Evolutionary conservation across 2,329 filamentous ascomycete species (phyloP).

Genomic region (Cadophora sp.): DNA sequence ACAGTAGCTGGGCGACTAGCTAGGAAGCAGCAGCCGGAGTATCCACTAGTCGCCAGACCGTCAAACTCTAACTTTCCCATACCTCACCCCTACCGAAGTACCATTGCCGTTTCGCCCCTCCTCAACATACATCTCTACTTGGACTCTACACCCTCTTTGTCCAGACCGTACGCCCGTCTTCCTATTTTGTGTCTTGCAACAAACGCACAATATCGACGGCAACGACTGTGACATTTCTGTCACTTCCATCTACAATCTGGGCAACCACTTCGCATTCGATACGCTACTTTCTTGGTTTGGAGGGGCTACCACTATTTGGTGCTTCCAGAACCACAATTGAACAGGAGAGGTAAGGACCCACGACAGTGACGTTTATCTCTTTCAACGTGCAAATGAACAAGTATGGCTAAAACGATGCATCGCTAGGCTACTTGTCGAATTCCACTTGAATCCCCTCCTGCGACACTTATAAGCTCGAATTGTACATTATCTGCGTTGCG

Average conservation of each 20-base stretch:
- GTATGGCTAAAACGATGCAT: slow-evolving; percentile 7
- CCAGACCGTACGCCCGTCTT: neutral
- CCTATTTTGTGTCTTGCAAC: too few species aligned
- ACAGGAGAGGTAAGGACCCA: slow-evolving; percentile 12
- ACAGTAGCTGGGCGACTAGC: neutral
- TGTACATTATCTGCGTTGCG: neutral
- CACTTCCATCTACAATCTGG: too few species aligned
- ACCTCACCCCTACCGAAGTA: neutral
- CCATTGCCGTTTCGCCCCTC: too few species aligned
- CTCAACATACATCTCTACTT: neutral
- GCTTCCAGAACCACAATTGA: neutral
- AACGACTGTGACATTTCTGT: too few species aligned
- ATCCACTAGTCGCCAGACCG: neutral
- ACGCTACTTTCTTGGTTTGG: neutral
- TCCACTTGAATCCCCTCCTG: neutral
- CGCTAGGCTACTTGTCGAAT: neutral
- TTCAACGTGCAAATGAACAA: neutral
- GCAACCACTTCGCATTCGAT: too few species aligned
- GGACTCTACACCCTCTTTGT: neutral
- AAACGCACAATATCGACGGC: too few species aligned
- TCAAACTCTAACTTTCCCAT: slow-evolving; percentile 10
- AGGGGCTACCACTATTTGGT: neutral
- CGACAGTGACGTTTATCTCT: neutral
- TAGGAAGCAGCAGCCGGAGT: neutral
- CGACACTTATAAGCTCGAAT: neutral